A percentile compares a stretch with the other conserved stretches of the same genome.
These are phyloP conservation scores for Euphorbia corollata DNA, from an alignment of 441 rosid species.

Conservation along the genomic window DNA sequence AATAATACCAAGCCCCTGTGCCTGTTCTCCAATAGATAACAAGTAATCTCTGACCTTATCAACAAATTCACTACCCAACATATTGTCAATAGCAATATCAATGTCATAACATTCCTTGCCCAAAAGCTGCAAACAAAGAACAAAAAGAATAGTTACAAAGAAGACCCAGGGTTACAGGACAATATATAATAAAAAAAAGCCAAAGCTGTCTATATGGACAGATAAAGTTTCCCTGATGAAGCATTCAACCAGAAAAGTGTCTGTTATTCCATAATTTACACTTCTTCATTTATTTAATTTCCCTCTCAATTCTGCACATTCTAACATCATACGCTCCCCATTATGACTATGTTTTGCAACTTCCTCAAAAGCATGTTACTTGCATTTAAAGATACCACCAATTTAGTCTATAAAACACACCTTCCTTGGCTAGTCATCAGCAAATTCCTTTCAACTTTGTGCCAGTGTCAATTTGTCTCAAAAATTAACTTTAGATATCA, in stretches of 20 bases:
- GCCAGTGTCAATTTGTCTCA: too few relatives aligned
- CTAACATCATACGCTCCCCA: background rate
- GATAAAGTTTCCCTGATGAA: background rate
- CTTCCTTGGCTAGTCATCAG: background rate
- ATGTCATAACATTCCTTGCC: constrained; percentile 86
- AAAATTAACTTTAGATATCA: too few relatives aligned
- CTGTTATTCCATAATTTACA: background rate
- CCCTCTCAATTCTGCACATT: background rate
- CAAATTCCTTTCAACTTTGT: too few relatives aligned
- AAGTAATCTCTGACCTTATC: constrained; percentile 66
- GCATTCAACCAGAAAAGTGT: background rate
- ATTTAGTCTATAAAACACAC: too few relatives aligned
- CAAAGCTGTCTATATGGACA: background rate
- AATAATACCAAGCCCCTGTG: constrained; percentile 63
- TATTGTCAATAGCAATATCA: constrained; percentile 78
- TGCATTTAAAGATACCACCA: background rate
- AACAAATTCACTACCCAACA: constrained; percentile 75
- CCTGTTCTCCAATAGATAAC: constrained; percentile 52
- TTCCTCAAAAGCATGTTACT: background rate
- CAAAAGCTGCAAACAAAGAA: constrained; percentile 47
- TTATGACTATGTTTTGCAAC: background rate
- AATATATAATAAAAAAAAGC: background rate
- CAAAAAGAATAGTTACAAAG: background rate
- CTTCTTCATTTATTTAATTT: background rate
- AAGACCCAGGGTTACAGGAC: background rate